Percentiles rank a stretch among this genome's conserved stretches.
Conservation (phyloP, 345 rosid genomes). For the Raphanus raphanistrum region DNA sequence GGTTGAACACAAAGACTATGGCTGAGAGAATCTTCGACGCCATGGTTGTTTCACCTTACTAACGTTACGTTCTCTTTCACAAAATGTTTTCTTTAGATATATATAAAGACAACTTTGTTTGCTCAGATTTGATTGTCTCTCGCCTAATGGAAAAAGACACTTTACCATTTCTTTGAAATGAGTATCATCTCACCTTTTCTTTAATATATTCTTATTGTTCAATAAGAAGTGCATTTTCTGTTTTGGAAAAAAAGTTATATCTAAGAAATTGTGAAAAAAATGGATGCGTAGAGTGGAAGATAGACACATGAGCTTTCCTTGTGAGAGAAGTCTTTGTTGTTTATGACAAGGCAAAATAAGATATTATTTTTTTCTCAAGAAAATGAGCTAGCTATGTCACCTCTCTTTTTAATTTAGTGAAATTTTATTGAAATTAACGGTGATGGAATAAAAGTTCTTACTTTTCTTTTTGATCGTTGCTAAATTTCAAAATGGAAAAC, state of each 20-base stretch:
- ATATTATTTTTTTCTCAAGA: background rate
- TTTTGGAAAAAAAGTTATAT: background rate
- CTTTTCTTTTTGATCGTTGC: constrained; percentile 8
- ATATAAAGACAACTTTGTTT: constrained; percentile 26
- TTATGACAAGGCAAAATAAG: background rate
- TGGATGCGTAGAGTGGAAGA: constrained; percentile 15
- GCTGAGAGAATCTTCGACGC: constrained; percentile 77
- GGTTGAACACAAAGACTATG: constrained; percentile 61
- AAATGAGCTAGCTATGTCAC: background rate
- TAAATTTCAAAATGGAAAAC: constrained; percentile 27
- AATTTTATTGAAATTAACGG: background rate
- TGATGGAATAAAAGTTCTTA: background rate
- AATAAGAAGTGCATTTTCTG: background rate
- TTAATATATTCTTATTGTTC: background rate
- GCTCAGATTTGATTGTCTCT: constrained; percentile 28
- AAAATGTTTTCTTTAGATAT: constrained; percentile 24
- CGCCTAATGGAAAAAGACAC: constrained; percentile 46
- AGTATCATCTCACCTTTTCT: constrained; percentile 38
- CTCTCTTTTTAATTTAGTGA: background rate
- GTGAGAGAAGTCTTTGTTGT: constrained; percentile 9
- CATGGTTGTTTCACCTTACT: constrained; percentile 45
- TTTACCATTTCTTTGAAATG: constrained; percentile 40
- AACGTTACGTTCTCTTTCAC: constrained; percentile 9
- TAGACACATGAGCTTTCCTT: constrained; percentile 12
- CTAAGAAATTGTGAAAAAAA: background rate